Percentiles rank a stretch among this genome's conserved stretches.
Evolutionary conservation across 2,329 filamentous ascomycete genomes (phyloP).

Genomic region (Microascus cirrosus): DNA sequence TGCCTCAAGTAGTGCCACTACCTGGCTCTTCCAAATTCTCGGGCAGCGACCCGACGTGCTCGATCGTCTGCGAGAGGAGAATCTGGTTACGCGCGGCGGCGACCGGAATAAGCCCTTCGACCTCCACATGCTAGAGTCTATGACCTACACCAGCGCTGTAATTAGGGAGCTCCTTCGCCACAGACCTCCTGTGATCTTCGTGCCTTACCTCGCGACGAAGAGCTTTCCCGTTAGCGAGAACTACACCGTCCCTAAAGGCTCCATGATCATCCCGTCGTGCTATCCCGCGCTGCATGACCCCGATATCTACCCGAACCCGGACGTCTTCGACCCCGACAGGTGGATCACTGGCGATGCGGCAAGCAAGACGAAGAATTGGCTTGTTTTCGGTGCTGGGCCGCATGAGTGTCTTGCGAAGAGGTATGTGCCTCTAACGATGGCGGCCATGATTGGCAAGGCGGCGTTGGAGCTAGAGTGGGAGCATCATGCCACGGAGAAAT

Average conservation of each 20-base stretch:
- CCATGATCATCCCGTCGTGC: conserved; percentile 37
- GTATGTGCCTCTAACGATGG: conserved; percentile 39
- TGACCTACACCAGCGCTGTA: conserved; percentile 39
- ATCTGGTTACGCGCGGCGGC: conserved; percentile 28
- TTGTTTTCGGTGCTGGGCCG: conserved; percentile 38
- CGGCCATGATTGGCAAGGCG: conserved; percentile 41
- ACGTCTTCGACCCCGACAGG: conserved; percentile 36
- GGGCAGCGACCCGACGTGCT: conserved; percentile 39
- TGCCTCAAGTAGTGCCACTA: conserved; percentile 39
- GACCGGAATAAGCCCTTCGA: conserved; percentile 27
- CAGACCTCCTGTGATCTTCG: conserved; percentile 41
- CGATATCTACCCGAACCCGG: conserved; percentile 31
- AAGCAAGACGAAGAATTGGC: conserved; percentile 39
- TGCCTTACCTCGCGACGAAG: conserved; percentile 37
- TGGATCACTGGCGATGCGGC: conserved; percentile 41
- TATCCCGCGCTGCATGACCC: conserved; percentile 40
- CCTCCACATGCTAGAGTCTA: conserved; percentile 32
- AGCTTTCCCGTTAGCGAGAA: conserved; percentile 31
- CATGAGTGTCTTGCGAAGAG: conserved; percentile 37
- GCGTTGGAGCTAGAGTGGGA: conserved; percentile 36
- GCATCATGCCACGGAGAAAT: conserved; percentile 33
- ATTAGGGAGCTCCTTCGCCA: conserved; percentile 41
- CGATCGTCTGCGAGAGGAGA: conserved; percentile 31
- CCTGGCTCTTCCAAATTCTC: conserved; percentile 39
- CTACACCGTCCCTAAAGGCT: conserved; percentile 37